Base-by-base conservation (phyloP, 176 grass and related monocot species). In the Otatea glauca region DNA sequence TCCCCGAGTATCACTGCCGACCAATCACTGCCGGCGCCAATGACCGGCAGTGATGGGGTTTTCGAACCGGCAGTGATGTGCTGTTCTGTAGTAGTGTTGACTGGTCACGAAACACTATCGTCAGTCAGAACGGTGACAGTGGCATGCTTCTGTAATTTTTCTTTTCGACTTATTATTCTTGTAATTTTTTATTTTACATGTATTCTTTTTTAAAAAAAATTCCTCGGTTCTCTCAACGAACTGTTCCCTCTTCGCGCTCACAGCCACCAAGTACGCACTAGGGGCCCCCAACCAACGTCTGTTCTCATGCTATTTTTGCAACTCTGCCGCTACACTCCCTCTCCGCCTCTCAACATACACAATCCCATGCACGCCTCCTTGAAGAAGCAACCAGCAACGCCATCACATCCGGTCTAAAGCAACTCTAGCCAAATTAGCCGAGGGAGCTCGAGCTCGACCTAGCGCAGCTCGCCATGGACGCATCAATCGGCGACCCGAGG, bases 381-480 rank as follows among this genome's bases (percentile, higher is more conserved):
- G 32, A 64, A 48, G 23, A 78, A 50, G 51, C 9, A 60, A 16
- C 83, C 17, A 14, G 1, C 11, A 61, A 7, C 3, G 44, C 21
- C 61, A n/a, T 24, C 38, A n/a, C 38, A 16, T 56, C 53, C 42
- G 1, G 29, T 29, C 29, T 1, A 29, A 29, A 29, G 4, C 9
- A 65, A 56, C n/a, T 27, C 41, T 74, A 59, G 21, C 9, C 48
- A 15, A 4, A 50, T 14, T 12, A 54, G 34, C 37, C 16, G 4
- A 37, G 45, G 58, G 14, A 50, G 49, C 14, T 50, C 49, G 17
- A 5, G 5, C 66, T 45, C 48, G 24, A 0, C 25, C 3, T 2
- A 76, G 61, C 51, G 24, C 17, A 20, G 51, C 2, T 60, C 32
- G 9, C 9, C 78, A 90, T 90, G 88, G 88, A 90, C 51, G 88